These are phyloP conservation scores for Microstegium vimineum DNA, from an alignment of 176 grass and related monocot genomes.

Conservation along the genomic window DNA sequence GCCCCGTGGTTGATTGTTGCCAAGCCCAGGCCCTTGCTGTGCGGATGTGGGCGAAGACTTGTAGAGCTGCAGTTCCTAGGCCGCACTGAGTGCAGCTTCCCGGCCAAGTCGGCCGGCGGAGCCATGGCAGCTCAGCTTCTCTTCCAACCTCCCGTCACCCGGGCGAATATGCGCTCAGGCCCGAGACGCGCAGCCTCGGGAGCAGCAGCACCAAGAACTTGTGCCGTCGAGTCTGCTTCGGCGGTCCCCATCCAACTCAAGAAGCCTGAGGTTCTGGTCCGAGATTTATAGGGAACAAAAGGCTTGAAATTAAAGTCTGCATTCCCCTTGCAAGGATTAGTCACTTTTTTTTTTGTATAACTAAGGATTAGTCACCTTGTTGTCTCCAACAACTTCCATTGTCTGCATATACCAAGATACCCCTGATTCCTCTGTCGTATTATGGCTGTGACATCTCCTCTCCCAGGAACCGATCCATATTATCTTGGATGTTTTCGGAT, in stretches of 20 bases:
- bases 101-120: not conserved
- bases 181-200: not conserved
- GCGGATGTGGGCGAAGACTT: not conserved
- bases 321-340: not conserved
- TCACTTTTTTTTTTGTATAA: too few relatives aligned
- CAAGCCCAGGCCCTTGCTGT: not conserved
- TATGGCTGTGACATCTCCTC: not conserved
- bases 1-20: not conserved
- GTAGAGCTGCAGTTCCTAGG: not conserved
- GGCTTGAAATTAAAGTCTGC: not conserved
- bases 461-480: not conserved
- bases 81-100: not conserved
- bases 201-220: not conserved
- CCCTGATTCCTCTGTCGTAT: not conserved
- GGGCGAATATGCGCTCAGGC: too few relatives aligned
- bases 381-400: not conserved
- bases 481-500: not conserved
- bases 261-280: not conserved
- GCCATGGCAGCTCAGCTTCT: not conserved
- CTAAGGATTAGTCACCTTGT: not conserved
- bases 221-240: not conserved
- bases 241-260: not conserved
- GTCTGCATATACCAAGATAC: not conserved
- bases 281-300: not conserved
- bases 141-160: not conserved